Evolutionary conservation across 306 rosid genomes (phyloP).

Genomic region (Corylus heterophylla): DNA sequence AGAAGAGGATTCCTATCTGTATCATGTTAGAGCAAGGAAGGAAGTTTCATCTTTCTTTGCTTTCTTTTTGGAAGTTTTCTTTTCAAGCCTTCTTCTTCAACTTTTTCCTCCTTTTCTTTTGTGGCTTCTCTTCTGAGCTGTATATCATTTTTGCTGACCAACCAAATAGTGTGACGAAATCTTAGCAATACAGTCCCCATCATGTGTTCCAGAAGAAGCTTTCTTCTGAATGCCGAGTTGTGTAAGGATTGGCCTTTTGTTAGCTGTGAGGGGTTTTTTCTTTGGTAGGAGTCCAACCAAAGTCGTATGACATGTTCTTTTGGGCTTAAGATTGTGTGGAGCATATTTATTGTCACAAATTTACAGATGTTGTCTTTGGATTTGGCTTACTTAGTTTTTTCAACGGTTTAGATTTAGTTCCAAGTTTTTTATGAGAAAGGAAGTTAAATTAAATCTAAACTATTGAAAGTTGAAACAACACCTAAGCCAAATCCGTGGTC

Average conservation of each 20-base stretch:
- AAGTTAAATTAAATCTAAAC: too few relatives aligned
- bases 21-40: conserved; percentile 20
- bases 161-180: conserved; percentile 7
- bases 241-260: neutral
- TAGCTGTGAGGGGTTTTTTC: neutral
- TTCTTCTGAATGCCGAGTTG: neutral
- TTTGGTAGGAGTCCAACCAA: neutral
- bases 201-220: neutral
- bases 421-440: too few relatives aligned
- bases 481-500: too few relatives aligned
- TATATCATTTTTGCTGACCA: conserved; percentile 58
- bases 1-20: conserved; percentile 17
- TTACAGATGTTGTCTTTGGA: neutral
- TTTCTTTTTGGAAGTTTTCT: neutral
- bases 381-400: too few relatives aligned
- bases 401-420: too few relatives aligned
- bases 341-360: neutral
- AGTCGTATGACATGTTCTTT: neutral
- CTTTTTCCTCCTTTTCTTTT: conserved; percentile 9
- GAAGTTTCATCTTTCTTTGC: conserved; percentile 25
- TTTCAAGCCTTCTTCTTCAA: conserved; percentile 6
- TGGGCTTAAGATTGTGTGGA: neutral
- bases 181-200: neutral
- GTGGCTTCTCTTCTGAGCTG: conserved; percentile 29
- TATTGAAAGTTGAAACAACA: too few relatives aligned